Base-by-base conservation (phyloP, 2,329 filamentous ascomycete species). In the Aspergillus carbonarius region DNA sequence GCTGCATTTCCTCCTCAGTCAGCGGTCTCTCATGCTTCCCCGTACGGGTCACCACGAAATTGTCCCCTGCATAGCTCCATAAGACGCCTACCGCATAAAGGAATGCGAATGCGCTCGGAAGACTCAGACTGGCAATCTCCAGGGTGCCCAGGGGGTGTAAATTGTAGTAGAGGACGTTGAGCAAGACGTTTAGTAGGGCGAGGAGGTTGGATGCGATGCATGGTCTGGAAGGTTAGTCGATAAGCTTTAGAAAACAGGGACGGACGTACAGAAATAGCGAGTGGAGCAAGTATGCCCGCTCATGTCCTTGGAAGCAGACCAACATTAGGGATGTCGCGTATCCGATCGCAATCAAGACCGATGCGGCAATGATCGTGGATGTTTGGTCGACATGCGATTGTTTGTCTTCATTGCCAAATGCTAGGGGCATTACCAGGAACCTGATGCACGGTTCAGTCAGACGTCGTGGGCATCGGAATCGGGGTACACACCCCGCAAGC, bases 1-100 rank as follows among this genome's bases (percentile, higher is more conserved):
- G 73, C 54, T 77, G 73, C 66, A 74, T 70, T 53, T 78, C 74
- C 52, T 78, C 75, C 20, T 73, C 72, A 3, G 68, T 74, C 40
- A 74, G 57, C 5, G 70, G 59, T 3, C 13, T 39, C 35, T 17
- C 5, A 61, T 60, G 0, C 61, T 66, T 37, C 54, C 50, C n/a
- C 34, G 35, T 9, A 61, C 58, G 23, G 23, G 42, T 47, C 18
- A 47, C 25, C 15, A 30, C 27, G n/a, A 18, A 23, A 40, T 56
- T 54, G 20, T 42, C 60, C 50, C 62, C 64, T 20, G 60, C 63
- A 27, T 68, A 73, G 12, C 66, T 57, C 52, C 71, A 67, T 12
- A 71, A 57, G 3, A 69, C 65, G 1, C 68, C 66, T 8, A 70
- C 30, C 12, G 65, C 69, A 46, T 71, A 74, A 15, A 69, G 61